Base-by-base conservation (phyloP, 139 green algal genomes). In the Pseudopediastrum boryanum region DNA sequence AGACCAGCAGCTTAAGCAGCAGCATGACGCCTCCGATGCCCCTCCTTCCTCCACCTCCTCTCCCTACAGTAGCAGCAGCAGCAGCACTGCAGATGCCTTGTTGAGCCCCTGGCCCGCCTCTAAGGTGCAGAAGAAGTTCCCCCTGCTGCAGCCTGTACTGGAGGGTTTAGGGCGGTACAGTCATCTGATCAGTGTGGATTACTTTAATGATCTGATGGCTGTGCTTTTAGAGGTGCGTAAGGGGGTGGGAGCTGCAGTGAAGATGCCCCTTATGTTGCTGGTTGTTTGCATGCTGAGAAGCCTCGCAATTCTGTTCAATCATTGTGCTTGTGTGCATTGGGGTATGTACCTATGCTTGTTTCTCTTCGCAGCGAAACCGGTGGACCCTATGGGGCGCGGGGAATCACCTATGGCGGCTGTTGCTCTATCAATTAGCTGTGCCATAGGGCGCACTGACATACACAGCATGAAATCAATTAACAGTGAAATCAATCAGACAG, bases 151-250 rank as follows among this genome's bases (percentile, higher is more conserved):
- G 51, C 80, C 90, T 0, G 65, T 74, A 4, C 80, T 96, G 61
- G 83, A 93, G 65, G 91, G 91, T 8, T 61, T 95, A 39, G 79
- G 42, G 10, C 83, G 83, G 42, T 95, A 90, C 80, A 88, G 86
- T 21, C 92, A 96, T 82, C 87, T 94, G 43, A 90, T 96, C 75
- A 90, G 84, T 29, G 82, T 97, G 27, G 91, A 95, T 38, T 97
- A 95, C 86, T 93, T 95, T 77, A 85, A 82, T 16, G 91, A 94
- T 71, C 69, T 95, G 13, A 78, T 93, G 61, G 74, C 74, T 16
- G 83, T 89, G 29, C 74, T 85, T 25, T 71, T 84, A 46, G 46
- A 85, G 79, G 79, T 84, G 73, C 3, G 75, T 6, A 10, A 31
- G 39, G 58, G 36, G 35, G 41, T 12, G n/a, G 61, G n/a, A 29